A percentile compares a stretch with the other conserved stretches of the same genome.
These are phyloP conservation scores for Asterochloris sp. DNA, from an alignment of 139 green algal species.

Conservation along the genomic window DNA sequence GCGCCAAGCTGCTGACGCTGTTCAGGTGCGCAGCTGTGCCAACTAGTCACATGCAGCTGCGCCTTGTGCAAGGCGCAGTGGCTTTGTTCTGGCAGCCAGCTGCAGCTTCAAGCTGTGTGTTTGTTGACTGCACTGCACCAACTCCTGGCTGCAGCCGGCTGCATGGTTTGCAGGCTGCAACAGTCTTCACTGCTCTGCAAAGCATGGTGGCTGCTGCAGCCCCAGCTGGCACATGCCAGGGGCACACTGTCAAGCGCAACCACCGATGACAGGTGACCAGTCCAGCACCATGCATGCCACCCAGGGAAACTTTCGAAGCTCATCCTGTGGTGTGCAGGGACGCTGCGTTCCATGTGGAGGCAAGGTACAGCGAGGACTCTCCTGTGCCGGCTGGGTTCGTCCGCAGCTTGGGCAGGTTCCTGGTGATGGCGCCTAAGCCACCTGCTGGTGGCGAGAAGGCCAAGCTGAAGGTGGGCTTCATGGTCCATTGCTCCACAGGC, in stretches of 20 bases:
- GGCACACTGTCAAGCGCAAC: too few species aligned
- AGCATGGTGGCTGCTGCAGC: too few species aligned
- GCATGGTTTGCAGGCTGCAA: too few species aligned
- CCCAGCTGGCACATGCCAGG: too few species aligned
- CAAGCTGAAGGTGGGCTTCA: constrained; percentile 80
- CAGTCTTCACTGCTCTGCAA: too few species aligned
- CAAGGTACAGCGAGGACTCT: constrained; percentile 64
- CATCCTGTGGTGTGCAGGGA: constrained; percentile 20
- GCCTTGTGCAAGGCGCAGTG: too few species aligned
- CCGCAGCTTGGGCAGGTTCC: constrained; percentile 44
- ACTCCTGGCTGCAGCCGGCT: neutral
- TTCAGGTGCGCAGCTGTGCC: constrained; percentile 39
- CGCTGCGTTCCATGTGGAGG: constrained; percentile 65
- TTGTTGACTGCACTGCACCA: neutral
- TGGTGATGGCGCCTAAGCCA: constrained; percentile 39
- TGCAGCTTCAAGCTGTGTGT: too few species aligned
- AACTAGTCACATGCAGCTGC: too few species aligned
- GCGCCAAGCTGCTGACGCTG: constrained; percentile 92
- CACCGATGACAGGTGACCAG: too few species aligned
- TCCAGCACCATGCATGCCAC: neutral
- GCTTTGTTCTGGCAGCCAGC: too few species aligned
- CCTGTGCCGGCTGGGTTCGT: constrained; percentile 47
- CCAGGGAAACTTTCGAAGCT: neutral
- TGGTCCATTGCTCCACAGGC: too few species aligned
- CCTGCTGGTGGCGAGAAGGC: constrained; percentile 50